Evolutionary conservation across 768 basidiomycete genomes (phyloP), one percentile per base, ranked within the genome.

Genomic region (Hydnomerulius pinastri): DNA sequence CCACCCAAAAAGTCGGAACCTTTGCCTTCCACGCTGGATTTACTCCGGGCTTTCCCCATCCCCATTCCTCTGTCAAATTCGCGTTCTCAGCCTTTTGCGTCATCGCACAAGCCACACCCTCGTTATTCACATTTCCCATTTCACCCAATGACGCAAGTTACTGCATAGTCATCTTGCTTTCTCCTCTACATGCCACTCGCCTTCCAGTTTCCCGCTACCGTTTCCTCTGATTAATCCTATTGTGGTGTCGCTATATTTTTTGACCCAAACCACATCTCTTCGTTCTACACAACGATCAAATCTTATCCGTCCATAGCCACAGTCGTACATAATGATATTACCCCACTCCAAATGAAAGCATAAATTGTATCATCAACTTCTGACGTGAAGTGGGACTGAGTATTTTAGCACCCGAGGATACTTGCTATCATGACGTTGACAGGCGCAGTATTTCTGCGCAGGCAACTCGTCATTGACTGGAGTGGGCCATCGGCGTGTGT

Each of bases 11-110:
- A 50, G 35, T 50, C 67, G 13, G 60, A 68, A 27, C 45, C 52
- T 9, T 6, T 51, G 20, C 21, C 61, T n/a, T 64, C 74, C 17
- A 70, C 72, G 6, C 64, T 72, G 37, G 79, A 81, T 1, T 55
- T 80, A 3, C 69, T 80, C 23, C 69, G 73, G 42, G 67, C 77
- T 13, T 81, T 81, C 43, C 79, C 79, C 23, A 59, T 81, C 53
- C 77, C 79, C 11, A 48, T 71, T 30, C 62, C 71, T 23, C 65
- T 59, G 42, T 48, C 61, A 1, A 45, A 53, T 51, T 50, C 57
- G 11, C 25, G 46, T 51, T 27, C 47, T 33, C 66, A 51, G 46
- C 38, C 55, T 36, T 51, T 50, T 50, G 50, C 36, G 23, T 51
- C 64, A 4, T 60, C 53, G 36, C 60, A 66, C 39, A 60, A 62